phyloP scores from a whole-genome alignment of 129 eudicot species.

The Flaveria ramosissima region DNA sequence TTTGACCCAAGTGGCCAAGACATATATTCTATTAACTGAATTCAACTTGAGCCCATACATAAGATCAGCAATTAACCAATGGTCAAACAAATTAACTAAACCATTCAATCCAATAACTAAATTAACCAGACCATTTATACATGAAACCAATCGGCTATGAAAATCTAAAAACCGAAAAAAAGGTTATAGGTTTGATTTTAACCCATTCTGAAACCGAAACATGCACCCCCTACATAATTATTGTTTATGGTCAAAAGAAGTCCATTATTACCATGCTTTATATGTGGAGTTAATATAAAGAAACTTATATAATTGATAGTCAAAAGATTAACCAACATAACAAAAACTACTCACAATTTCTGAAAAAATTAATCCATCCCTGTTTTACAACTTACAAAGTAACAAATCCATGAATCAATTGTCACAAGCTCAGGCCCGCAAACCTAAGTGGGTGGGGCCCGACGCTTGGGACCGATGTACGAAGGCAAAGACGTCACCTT shows the following conservation, averaged over 20 bases:
- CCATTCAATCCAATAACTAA: too few species aligned
- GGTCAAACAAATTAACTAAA: too few species aligned
- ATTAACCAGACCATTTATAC: not conserved
- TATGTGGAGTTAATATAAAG: not conserved
- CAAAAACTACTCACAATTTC: not conserved
- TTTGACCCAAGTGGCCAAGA: too few species aligned
- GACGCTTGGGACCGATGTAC: slow-evolving; percentile 45
- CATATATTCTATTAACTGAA: too few species aligned
- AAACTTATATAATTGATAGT: not conserved
- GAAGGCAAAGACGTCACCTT: slow-evolving; percentile 59
- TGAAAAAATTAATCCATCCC: not conserved
- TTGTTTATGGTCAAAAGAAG: not conserved
- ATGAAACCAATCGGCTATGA: not conserved
- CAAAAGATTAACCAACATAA: not conserved
- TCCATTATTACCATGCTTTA: not conserved
- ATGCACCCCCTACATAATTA: not conserved
- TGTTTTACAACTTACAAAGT: slow-evolving; percentile 7
- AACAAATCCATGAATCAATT: slow-evolving; percentile 18
- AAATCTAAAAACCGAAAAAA: not conserved
- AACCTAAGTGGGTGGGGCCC: slow-evolving; percentile 34
- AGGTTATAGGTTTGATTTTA: not conserved
- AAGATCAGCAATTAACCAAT: too few species aligned
- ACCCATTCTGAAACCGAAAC: too few species aligned
- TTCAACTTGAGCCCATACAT: too few species aligned
- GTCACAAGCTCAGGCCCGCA: not conserved